Conservation (phyloP, 2,329 filamentous ascomycete species). For the Colletotrichum camelliae region DNA sequence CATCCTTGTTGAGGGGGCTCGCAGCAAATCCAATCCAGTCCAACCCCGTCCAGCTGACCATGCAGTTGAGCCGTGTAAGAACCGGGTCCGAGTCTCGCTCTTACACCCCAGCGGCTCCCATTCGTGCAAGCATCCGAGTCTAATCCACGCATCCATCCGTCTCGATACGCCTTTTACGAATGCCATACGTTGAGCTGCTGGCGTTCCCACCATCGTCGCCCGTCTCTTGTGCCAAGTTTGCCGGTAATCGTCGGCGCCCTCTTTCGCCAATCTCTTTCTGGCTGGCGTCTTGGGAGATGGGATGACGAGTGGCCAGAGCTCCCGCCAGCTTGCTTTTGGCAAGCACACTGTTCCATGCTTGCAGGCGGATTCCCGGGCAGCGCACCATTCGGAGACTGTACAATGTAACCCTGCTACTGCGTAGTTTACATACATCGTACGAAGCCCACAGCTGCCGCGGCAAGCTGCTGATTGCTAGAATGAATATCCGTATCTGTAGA, state of each 20-base stretch:
- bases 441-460: neutral
- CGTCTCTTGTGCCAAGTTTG: neutral
- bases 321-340: slow-evolving; percentile 7
- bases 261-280: neutral
- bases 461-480: neutral
- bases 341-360: neutral
- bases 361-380: neutral
- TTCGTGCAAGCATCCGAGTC: neutral
- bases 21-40: neutral
- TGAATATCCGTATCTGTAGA: neutral
- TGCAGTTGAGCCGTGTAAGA: neutral
- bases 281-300: neutral
- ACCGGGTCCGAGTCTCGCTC: neutral
- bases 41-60: neutral
- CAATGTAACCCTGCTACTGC: neutral
- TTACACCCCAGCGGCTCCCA: neutral
- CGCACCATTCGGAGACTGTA: neutral
- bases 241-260: neutral
- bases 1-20: neutral
- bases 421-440: neutral
- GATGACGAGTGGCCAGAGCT: slow-evolving; percentile 11
- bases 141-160: neutral
- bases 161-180: neutral
- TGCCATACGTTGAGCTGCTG: neutral
- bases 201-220: neutral